These are phyloP conservation scores for Saturnispora hagleri DNA, from an alignment of 805 yeast genomes.

Conservation along the genomic window DNA sequence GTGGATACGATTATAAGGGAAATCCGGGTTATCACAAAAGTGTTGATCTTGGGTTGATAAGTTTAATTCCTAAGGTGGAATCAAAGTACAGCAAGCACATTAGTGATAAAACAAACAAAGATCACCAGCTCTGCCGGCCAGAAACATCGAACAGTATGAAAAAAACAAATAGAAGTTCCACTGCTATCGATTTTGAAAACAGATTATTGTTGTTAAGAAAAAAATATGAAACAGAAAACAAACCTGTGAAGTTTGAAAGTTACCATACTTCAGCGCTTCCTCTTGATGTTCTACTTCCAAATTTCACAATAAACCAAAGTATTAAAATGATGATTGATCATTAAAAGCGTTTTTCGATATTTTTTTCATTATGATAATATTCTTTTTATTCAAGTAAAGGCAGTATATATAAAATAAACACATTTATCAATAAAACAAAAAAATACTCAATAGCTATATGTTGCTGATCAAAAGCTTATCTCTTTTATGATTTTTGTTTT, in stretches of 20 bases:
- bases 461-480: neutral
- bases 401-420: neutral
- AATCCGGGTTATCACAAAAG: neutral
- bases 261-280: neutral
- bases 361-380: neutral
- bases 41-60: neutral
- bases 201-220: neutral
- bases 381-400: neutral
- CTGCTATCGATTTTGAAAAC: neutral
- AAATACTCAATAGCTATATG: neutral
- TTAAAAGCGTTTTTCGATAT: neutral
- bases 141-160: neutral
- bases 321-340: neutral
- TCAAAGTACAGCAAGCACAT: neutral
- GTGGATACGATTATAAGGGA: neutral
- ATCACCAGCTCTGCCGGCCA: neutral
- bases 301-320: neutral
- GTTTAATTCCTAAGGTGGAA: neutral
- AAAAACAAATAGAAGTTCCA: neutral
- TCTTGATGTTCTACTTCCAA: neutral
- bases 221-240: neutral
- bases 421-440: neutral
- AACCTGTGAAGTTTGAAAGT: neutral
- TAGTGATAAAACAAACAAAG: neutral
- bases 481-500: neutral